Conservation (phyloP, 2,329 filamentous ascomycete species). For the Aphanocladium album region DNA sequence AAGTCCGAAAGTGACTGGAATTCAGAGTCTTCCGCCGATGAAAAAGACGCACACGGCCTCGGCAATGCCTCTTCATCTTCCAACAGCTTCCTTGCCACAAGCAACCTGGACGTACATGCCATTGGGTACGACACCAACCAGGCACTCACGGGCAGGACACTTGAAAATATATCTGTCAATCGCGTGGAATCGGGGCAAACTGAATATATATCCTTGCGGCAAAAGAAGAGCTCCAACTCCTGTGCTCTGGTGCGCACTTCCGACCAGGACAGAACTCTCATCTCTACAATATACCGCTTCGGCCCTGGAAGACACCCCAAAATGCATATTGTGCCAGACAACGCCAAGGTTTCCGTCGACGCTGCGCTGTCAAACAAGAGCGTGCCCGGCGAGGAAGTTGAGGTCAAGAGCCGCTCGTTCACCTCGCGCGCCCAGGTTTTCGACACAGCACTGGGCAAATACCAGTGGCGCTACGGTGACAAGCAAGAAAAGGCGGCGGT, state of each 20-base stretch:
- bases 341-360: slow-evolving; percentile 14
- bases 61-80: background rate
- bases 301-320: slow-evolving; percentile 18
- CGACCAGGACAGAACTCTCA: slow-evolving; percentile 14
- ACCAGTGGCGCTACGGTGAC: slow-evolving; percentile 19
- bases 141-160: slow-evolving; percentile 6
- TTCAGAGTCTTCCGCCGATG: background rate
- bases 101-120: slow-evolving; percentile 8
- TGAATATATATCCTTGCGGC: slow-evolving; percentile 19
- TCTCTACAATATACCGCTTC: slow-evolving; percentile 21
- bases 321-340: slow-evolving; percentile 15
- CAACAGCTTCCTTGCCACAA: slow-evolving; percentile 8
- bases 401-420: slow-evolving; percentile 15
- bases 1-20: background rate
- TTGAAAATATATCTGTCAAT: slow-evolving; percentile 13
- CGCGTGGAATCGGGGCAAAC: slow-evolving; percentile 3
- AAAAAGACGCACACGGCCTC: background rate
- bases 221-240: slow-evolving; percentile 19
- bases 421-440: slow-evolving; percentile 19
- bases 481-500: slow-evolving; percentile 13
- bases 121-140: slow-evolving; percentile 12
- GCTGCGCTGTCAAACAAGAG: slow-evolving; percentile 16
- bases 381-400: slow-evolving; percentile 15
- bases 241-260: slow-evolving; percentile 18
- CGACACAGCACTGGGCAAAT: slow-evolving; percentile 18